Percentiles rank a stretch among this genome's conserved stretches.
Evolutionary conservation across 306 rosid species (phyloP).

Genomic region (Dalbergia cultrata): DNA sequence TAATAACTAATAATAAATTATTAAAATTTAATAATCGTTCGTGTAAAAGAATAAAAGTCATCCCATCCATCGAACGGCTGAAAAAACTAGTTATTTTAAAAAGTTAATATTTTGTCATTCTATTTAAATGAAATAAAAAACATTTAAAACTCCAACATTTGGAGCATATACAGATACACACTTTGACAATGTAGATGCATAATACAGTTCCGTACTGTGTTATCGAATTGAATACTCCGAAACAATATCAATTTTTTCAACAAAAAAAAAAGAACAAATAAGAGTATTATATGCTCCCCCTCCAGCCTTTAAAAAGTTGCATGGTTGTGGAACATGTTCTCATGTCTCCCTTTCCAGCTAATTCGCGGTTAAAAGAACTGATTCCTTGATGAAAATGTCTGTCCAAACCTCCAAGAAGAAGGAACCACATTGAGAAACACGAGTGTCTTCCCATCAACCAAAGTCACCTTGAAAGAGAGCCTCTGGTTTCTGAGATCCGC

Average conservation of each 20-base stretch:
- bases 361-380: slow-evolving; percentile 60
- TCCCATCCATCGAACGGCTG: too few species aligned
- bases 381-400: slow-evolving; percentile 67
- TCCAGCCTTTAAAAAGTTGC: slow-evolving; percentile 37
- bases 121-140: neutral
- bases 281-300: slow-evolving; percentile 16
- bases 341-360: neutral
- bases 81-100: too few species aligned
- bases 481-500: slow-evolving; percentile 66
- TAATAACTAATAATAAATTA: too few species aligned
- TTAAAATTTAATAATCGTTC: too few species aligned
- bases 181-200: slow-evolving; percentile 6
- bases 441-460: slow-evolving; percentile 64
- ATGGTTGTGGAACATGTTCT: slow-evolving; percentile 40
- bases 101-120: neutral
- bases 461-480: slow-evolving; percentile 72
- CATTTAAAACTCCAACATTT: slow-evolving; percentile 6
- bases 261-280: neutral
- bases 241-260: slow-evolving; percentile 14
- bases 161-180: slow-evolving; percentile 26
- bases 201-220: neutral
- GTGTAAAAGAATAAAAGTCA: too few species aligned
- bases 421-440: slow-evolving; percentile 69
- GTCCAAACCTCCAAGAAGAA: slow-evolving; percentile 85
- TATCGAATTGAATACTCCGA: slow-evolving; percentile 13